Base-by-base conservation (phyloP, 169 alveolate species). In the Plasmodium cynomolgi region DNA sequence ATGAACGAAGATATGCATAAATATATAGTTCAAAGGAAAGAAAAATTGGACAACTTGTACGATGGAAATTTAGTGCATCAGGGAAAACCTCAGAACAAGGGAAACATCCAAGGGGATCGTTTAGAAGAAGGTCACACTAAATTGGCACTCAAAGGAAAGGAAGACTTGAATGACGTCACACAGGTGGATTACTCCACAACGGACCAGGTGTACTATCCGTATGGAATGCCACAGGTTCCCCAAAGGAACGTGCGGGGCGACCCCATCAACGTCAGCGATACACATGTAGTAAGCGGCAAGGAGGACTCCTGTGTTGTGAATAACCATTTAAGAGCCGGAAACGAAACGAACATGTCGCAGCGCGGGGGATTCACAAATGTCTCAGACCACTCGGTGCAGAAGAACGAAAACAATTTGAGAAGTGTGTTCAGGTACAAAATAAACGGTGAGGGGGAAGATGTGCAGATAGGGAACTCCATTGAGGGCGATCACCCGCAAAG, bases 11-110 rank as follows among this genome's bases (percentile, higher is more conserved):
- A 83, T 83, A 62, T 58, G 17, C 39, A 29, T 62, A 62, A 83
- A 29, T 83, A 83, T 83, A 83, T 83, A 83, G 3, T 34, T 77
- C 83, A 83, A 29, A 83, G 74, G 68, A 83, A 83, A 71, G 56
- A 83, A 62, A 15, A 83, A 62, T n/a, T 62, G 74, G 47, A 62
- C 17, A 20, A 34, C 11, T 2, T 26, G 8, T 54, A 37, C 6
- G 33, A 56, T 44, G 15, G 23, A 15, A 50, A 50, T 47, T 56
- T 29, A 56, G 20, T 82, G 1, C 56, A 17, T 50, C n/a, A 82
- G 34, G 71, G 31, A 33, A 56, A 82, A 7, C 2, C 41, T 33
- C 74, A 37, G 15, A 37, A 20, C 17, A 81, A 81, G 34, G 29
- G 34, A 47, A 81, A 20, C 56, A 44, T 5, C 20, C 58, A 47